Percentiles rank a stretch among this genome's conserved stretches.
These are phyloP conservation scores for Elsinoe fawcettii DNA, from an alignment of 2,329 filamentous ascomycete genomes.

Conservation along the genomic window DNA sequence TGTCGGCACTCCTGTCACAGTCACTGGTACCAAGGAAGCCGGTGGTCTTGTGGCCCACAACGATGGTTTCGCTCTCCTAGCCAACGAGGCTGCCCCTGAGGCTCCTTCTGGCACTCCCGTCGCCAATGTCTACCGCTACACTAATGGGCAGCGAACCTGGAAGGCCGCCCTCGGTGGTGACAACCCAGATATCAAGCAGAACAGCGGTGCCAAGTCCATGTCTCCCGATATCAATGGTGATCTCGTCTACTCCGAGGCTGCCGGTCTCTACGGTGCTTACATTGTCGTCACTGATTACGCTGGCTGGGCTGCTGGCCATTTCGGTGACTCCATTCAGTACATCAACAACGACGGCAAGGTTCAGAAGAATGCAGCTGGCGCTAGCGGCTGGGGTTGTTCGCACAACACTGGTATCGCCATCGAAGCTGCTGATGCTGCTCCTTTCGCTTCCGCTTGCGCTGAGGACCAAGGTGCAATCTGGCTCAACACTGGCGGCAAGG, in stretches of 20 bases:
- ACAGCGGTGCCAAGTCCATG: slow-evolving; percentile 39
- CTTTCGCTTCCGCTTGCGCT: slow-evolving; percentile 52
- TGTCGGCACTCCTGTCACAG: slow-evolving; percentile 45
- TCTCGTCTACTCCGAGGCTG: slow-evolving; percentile 50
- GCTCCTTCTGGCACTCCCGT: slow-evolving; percentile 46
- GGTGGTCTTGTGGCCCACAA: slow-evolving; percentile 55
- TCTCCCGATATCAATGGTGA: slow-evolving; percentile 56
- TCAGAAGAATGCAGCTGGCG: slow-evolving; percentile 45
- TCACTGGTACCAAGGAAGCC: slow-evolving; percentile 50
- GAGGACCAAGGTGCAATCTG: slow-evolving; percentile 58
- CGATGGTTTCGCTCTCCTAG: slow-evolving; percentile 56
- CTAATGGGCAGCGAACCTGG: slow-evolving; percentile 48
- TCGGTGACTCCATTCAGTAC: slow-evolving; percentile 50
- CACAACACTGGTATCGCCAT: slow-evolving; percentile 60
- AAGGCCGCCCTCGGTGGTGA: slow-evolving; percentile 54
- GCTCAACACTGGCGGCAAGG: slow-evolving; percentile 53
- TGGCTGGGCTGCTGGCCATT: slow-evolving; percentile 49
- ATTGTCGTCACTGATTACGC: slow-evolving; percentile 54
- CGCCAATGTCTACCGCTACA: slow-evolving; percentile 53
- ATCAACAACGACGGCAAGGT: slow-evolving; percentile 43
- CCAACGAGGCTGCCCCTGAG: slow-evolving; percentile 48
- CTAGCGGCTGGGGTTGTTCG: slow-evolving; percentile 53
- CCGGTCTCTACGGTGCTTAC: slow-evolving; percentile 53
- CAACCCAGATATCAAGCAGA: slow-evolving; percentile 36
- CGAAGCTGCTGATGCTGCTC: slow-evolving; percentile 50